Base-by-base conservation (phyloP, 2,329 filamentous ascomycete species). In the Monilinia fructicola region DNA sequence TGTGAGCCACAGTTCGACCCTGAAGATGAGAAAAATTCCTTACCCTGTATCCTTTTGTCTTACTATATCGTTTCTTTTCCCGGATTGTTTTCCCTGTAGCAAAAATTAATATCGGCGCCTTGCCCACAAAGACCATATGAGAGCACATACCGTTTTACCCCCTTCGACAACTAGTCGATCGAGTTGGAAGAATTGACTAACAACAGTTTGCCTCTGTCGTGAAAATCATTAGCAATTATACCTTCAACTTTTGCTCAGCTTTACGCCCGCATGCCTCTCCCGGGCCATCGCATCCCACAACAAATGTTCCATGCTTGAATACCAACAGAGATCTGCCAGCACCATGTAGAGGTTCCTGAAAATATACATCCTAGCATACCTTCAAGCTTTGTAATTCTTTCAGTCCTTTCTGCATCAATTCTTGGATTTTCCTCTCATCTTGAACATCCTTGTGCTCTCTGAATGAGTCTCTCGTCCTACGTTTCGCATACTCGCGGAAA, bases 401-500 rank as follows among this genome's bases (percentile, higher is more conserved):
- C 75, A 96, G 77, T 0, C 93, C 95, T 75, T 91, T 90, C 79
- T 97, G 92, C 73, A 98, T 85, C 74, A 97, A 81, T 79, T 96
- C 93, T 79, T 98, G 93, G 78, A 96, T 84, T 80, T 84, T 83
- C 70, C 92, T 84, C 71, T 87, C 84, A 76, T 97, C 95, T 55
- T 86, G 81, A 74, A 92, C 89, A 66, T 79, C 77, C 78, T 87
- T 85, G 78, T 96, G 85, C 78, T 96, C 92, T 74, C 90, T 86
- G 79, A 98, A 99, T 5, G 92, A 89, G 82, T 98, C 95, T 77
- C 86, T 86, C 77, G 95, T 97, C 78, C 94, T 87, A 76, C 95
- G 89, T 79, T 89, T 90, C 64, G 95, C 93, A 79, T 99, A 99
- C 78, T 97, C 94, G 80, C 95, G 88, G 84, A 97, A 99, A 81